Conservation (phyloP, 2,329 filamentous ascomycete genomes). For the Diaporthe batatas region DNA sequence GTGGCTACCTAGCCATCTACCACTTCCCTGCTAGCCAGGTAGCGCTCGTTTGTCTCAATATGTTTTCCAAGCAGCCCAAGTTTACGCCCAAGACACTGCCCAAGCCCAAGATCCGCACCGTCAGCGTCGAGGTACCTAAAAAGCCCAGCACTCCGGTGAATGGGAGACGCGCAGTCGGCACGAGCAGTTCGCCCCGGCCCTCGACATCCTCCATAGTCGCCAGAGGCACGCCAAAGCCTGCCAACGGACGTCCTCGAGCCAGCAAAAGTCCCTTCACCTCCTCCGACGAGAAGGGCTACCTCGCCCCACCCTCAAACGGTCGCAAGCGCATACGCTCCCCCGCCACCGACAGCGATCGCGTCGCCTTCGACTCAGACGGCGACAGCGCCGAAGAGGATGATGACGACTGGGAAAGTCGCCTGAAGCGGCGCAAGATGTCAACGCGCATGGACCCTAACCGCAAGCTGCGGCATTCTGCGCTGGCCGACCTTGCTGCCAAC, state of each 20-base stretch:
- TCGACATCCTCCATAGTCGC: constrained; percentile 17
- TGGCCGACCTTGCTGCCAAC: constrained; percentile 42
- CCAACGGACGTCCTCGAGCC: constrained; percentile 29
- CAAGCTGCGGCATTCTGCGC: constrained; percentile 57
- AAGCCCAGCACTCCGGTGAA: constrained; percentile 38
- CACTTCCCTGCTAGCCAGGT: constrained; percentile 21
- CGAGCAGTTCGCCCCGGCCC: constrained; percentile 34
- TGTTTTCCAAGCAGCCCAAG: constrained; percentile 41
- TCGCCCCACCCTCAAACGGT: constrained; percentile 34
- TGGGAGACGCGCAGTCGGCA: constrained; percentile 22
- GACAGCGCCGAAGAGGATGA: constrained; percentile 65
- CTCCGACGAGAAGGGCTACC: constrained; percentile 37
- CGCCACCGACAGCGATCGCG: constrained; percentile 56
- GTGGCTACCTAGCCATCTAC: neutral
- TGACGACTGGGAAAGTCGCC: constrained; percentile 61
- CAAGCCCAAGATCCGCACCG: constrained; percentile 40
- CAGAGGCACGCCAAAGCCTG: constrained; percentile 24
- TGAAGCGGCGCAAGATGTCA: constrained; percentile 62
- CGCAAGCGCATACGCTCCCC: constrained; percentile 54
- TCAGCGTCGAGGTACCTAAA: constrained; percentile 35
- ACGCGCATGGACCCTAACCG: constrained; percentile 60
- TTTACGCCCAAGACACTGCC: constrained; percentile 38
- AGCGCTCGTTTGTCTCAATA: constrained; percentile 6
- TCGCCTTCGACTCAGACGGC: constrained; percentile 65
- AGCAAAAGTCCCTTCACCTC: constrained; percentile 42